phyloP scores from a whole-genome alignment of 2,329 filamentous ascomycete species.

The Sporothrix mexicana region DNA sequence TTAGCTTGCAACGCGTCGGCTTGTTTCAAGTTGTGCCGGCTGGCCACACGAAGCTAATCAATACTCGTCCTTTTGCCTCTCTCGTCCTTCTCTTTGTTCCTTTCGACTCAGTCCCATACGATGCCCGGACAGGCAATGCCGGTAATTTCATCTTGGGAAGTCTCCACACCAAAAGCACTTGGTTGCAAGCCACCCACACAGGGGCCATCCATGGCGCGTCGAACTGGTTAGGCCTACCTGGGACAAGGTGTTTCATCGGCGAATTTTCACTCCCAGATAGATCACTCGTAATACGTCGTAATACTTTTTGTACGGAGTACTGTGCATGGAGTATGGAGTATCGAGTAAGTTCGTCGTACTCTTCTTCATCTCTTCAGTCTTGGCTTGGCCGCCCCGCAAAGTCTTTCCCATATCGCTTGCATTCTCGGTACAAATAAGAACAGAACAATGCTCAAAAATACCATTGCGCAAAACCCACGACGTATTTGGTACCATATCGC shows the following conservation, averaged over 20 bases:
- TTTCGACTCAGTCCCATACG: background rate
- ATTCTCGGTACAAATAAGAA: background rate
- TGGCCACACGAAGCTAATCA: background rate
- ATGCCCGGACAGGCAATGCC: background rate
- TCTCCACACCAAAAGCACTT: background rate
- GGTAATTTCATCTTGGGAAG: background rate
- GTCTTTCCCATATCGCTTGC: no score
- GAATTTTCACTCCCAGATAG: background rate
- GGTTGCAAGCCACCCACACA: background rate
- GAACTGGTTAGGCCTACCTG: background rate
- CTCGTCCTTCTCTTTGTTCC: background rate
- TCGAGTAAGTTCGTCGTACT: no score
- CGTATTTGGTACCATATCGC: slow-evolving; percentile 8
- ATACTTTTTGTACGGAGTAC: background rate
- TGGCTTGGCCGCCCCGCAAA: no score
- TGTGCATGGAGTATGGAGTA: no score
- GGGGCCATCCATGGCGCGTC: background rate
- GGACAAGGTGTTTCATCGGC: slow-evolving; percentile 9
- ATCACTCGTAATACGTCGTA: background rate
- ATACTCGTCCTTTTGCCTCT: background rate
- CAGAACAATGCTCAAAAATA: background rate
- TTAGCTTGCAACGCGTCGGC: background rate
- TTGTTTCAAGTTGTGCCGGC: slow-evolving; percentile 9
- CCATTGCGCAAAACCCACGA: background rate
- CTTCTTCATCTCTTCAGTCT: no score